These are phyloP conservation scores for Populus tomentosa DNA, from an alignment of 441 rosid genomes.

Conservation along the genomic window DNA sequence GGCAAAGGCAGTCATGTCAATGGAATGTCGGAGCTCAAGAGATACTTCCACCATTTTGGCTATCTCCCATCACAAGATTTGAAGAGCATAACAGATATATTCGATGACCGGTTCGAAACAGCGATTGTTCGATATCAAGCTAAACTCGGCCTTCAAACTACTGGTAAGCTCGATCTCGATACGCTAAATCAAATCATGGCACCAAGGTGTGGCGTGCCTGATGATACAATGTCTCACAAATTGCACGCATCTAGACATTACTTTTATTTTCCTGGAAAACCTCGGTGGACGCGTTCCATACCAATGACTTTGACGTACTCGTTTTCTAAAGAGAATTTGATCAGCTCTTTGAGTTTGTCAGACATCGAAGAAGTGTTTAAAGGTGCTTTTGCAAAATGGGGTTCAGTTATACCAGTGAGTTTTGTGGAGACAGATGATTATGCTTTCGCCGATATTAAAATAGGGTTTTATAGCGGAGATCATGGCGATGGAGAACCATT, in stretches of 20 bases:
- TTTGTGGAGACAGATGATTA: conserved; percentile 56
- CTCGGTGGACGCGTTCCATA: conserved; percentile 49
- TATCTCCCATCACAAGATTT: conserved; percentile 27
- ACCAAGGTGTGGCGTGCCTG: conserved; percentile 63
- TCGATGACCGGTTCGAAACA: conserved; percentile 29
- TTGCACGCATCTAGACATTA: conserved; percentile 34
- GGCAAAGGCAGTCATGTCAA: conserved; percentile 24
- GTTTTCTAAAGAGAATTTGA: conserved; percentile 51
- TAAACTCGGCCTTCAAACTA: conserved; percentile 42
- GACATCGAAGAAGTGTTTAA: conserved; percentile 41
- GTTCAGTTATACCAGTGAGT: conserved; percentile 58
- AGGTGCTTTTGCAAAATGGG: conserved; percentile 65
- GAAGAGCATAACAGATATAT: conserved; percentile 18
- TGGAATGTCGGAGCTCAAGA: conserved; percentile 43
- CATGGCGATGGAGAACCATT: conserved; percentile 93
- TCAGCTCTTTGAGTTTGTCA: conserved; percentile 30
- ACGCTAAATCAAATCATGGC: conserved; percentile 38
- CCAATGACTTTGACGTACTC: conserved; percentile 64
- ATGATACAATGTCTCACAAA: conserved; percentile 12
- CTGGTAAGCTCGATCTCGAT: conserved; percentile 50
- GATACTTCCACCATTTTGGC: conserved; percentile 52
- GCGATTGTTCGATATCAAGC: conserved; percentile 45
- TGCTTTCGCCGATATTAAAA: conserved; percentile 60
- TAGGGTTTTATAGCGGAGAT: conserved; percentile 77
- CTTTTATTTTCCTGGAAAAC: conserved; percentile 60